Evolutionary conservation across 345 rosid species (phyloP).

Genomic region (Pseudoturritis turrita): DNA sequence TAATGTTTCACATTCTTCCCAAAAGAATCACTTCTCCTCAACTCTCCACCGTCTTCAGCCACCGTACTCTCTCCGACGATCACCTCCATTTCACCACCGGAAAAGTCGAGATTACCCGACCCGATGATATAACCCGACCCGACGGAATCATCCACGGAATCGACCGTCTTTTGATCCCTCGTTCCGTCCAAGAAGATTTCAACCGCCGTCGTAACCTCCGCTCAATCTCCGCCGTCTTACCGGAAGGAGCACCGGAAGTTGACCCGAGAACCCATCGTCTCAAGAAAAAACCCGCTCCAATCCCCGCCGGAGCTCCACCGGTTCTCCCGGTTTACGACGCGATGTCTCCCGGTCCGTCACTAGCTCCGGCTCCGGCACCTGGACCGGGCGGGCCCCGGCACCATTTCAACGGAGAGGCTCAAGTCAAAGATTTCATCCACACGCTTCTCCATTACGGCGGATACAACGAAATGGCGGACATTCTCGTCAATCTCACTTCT

Average conservation of each 20-base stretch:
- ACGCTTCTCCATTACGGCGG: constrained; percentile 70
- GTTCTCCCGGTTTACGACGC: constrained; percentile 56
- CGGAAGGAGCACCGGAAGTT: constrained; percentile 68
- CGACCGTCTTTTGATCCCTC: constrained; percentile 57
- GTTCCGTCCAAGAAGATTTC: constrained; percentile 67
- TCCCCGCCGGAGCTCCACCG: constrained; percentile 47
- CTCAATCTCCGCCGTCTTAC: constrained; percentile 58
- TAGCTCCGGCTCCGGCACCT: constrained; percentile 81
- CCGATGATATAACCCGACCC: constrained; percentile 45
- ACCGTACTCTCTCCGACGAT: constrained; percentile 45
- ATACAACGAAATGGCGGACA: constrained; percentile 78
- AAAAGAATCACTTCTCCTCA: constrained; percentile 43
- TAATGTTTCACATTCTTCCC: constrained; percentile 84
- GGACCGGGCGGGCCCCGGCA: constrained; percentile 75
- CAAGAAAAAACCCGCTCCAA: constrained; percentile 44
- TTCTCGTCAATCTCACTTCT: constrained; percentile 66
- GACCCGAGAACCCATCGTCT: constrained; percentile 68
- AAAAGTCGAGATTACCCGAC: constrained; percentile 34
- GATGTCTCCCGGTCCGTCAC: constrained; percentile 71
- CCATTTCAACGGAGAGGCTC: constrained; percentile 69
- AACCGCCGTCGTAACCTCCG: constrained; percentile 57
- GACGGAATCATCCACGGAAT: constrained; percentile 80
- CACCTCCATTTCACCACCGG: constrained; percentile 33
- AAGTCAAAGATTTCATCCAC: constrained; percentile 66
- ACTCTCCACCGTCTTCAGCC: constrained; percentile 28